Evolutionary conservation across 345 rosid genomes (phyloP).

Genomic region (Aquilaria sinensis): DNA sequence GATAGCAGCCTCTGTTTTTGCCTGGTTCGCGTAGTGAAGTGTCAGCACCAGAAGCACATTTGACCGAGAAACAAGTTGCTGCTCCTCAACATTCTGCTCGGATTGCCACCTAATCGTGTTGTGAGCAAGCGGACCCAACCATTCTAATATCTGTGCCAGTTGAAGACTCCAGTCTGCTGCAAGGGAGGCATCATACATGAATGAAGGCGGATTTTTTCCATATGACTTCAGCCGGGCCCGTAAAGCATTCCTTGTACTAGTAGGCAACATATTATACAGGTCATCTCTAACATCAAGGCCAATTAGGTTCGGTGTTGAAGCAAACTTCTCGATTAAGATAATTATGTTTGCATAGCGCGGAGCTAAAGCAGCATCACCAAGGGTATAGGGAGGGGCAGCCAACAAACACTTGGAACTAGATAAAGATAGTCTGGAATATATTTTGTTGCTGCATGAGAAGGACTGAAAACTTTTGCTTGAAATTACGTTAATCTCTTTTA

Average conservation of each 20-base stretch:
- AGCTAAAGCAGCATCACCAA: constrained; percentile 58
- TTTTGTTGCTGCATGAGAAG: constrained; percentile 15
- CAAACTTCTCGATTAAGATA: constrained; percentile 44
- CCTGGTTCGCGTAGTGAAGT: constrained; percentile 48
- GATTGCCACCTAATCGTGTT: constrained; percentile 55
- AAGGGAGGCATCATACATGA: constrained; percentile 35
- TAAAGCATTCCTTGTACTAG: constrained; percentile 29
- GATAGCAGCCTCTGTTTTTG: constrained; percentile 59
- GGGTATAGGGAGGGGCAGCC: constrained; percentile 38
- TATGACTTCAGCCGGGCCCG: constrained; percentile 34
- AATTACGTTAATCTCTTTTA: constrained; percentile 18
- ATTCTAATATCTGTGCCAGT: constrained; percentile 34
- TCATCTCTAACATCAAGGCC: constrained; percentile 40
- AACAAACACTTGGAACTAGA: constrained; percentile 32
- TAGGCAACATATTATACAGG: constrained; percentile 50
- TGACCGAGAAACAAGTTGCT: constrained; percentile 29
- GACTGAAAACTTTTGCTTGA: constrained; percentile 12
- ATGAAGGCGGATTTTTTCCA: constrained; percentile 26
- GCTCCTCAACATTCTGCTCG: constrained; percentile 47
- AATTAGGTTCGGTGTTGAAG: constrained; percentile 39
- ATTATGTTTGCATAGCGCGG: constrained; percentile 54
- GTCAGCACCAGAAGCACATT: constrained; percentile 59
- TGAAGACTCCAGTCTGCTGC: constrained; percentile 39
- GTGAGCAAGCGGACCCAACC: constrained; percentile 63
- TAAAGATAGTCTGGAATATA: constrained; percentile 29